Evolutionary conservation across 176 grass and related monocot species (phyloP), one percentile per base, ranked within the genome.

Genomic region (Oryza rufipogon): DNA sequence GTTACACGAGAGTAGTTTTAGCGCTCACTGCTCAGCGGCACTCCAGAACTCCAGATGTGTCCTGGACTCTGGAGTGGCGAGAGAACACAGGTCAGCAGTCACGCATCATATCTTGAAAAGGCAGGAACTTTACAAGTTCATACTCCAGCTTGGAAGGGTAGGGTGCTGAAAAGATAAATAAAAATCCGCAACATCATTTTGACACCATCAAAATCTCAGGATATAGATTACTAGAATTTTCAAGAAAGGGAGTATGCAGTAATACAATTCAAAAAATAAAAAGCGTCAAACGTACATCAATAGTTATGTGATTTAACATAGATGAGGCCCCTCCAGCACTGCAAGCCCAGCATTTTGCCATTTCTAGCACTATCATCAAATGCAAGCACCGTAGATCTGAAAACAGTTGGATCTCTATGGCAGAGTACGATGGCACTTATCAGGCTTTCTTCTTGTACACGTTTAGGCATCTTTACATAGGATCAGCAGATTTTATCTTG

Each of bases 401-500:
- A 68, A 68, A 34, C 32, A 36, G 7, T 64, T 71, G 30, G 45
- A 38, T 69, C 22, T 70, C 7, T 44, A 65, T 17, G 22, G 46
- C 48, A 22, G 25, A 22, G 60, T 68, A 74, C 60, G 7, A 26
- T 34, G 38, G 36, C 61, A 84, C 68, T 26, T 60, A 39, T 36
- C 33, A 23, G 28, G 4, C 39, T 12, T 11, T 47, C 15, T 28
- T 4, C 69, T 61, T 4, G 38, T 79, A 49, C 48, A 82, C 5
- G 38, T 71, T 84, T 45, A 64, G 42, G 2, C 66, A 80, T 5
- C 17, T 11, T 64, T 49, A 85, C 16, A 16, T 22, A 32, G 45
- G 42, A 58, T 20, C 30, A 25, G 14, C 58, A 74, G 14, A 49
- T 9, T 36, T 77, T 83, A 87, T 66, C 78, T 90, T 58, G 52